Percentiles rank a stretch among this genome's conserved stretches.
Evolutionary conservation across 805 yeast species (phyloP).

Genomic region (Lipomyces mesembrius): DNA sequence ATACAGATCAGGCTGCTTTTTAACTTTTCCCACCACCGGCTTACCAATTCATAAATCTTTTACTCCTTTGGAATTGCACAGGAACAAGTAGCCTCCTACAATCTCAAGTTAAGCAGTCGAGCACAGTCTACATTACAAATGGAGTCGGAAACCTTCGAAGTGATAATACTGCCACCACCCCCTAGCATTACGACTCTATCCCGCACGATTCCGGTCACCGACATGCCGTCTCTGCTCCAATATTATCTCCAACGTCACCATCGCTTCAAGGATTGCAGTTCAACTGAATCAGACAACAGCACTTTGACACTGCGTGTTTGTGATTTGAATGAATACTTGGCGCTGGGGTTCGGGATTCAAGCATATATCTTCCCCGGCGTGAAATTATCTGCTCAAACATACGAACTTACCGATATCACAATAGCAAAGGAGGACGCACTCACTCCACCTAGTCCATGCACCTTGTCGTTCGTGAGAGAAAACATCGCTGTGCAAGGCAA

Average conservation of each 20-base stretch:
- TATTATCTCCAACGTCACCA: constrained; percentile 28
- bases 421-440: constrained; percentile 13
- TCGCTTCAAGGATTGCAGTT: background rate
- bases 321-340: constrained; percentile 17
- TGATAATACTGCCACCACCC: constrained; percentile 29
- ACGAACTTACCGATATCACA: constrained; percentile 18
- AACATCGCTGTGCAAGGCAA: constrained; percentile 20
- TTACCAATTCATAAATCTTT: background rate
- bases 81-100: background rate
- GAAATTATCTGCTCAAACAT: constrained; percentile 16
- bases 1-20: background rate
- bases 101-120: background rate
- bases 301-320: background rate
- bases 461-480: constrained; percentile 9
- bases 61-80: background rate
- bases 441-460: constrained; percentile 28
- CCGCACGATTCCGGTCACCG: constrained; percentile 17
- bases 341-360: constrained; percentile 15
- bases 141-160: constrained; percentile 11
- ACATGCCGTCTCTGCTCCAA: constrained; percentile 28
- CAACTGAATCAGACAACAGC: background rate
- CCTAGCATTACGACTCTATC: constrained; percentile 22
- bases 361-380: constrained; percentile 31
- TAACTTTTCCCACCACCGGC: background rate
- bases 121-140: background rate